A percentile compares a stretch with the other conserved stretches of the same genome.
Conservation (phyloP, 768 basidiomycete species). For the Collybia mongolica region DNA sequence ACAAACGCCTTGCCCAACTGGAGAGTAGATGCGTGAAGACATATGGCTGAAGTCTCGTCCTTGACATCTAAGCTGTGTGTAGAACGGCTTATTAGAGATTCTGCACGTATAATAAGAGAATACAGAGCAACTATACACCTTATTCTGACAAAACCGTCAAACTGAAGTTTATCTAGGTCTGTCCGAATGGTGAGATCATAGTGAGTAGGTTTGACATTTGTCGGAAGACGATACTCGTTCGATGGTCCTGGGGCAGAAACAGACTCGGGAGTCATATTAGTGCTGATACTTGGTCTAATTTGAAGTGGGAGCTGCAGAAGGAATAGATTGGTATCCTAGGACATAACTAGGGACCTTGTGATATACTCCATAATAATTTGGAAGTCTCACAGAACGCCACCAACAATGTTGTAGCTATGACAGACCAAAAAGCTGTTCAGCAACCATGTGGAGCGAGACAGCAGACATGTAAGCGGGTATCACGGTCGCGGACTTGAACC, state of each 20-base stretch:
- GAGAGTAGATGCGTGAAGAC: slow-evolving; percentile 65
- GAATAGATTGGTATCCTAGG: no score
- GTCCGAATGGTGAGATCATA: slow-evolving; percentile 81
- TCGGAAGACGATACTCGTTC: slow-evolving; percentile 61
- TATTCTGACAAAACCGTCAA: slow-evolving; percentile 75
- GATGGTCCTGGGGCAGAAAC: not conserved
- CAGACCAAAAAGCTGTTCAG: no score
- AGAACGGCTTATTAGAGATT: not conserved
- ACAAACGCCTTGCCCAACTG: slow-evolving; percentile 53
- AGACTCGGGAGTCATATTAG: no score
- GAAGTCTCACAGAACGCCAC: no score
- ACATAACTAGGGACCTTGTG: no score
- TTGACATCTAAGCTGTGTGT: slow-evolving; percentile 57
- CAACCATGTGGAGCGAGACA: no score
- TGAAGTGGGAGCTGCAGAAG: no score
- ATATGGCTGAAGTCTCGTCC: slow-evolving; percentile 56
- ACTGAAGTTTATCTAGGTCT: slow-evolving; percentile 72
- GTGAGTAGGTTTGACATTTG: slow-evolving; percentile 65
- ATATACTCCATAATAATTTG: no score
- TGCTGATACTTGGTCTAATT: no score
- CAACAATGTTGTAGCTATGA: no score
- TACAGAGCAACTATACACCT: slow-evolving; percentile 38
- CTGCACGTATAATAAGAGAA: not conserved
- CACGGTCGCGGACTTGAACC: no score
- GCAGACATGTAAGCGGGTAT: no score